Evolutionary conservation across 805 yeast genomes (phyloP).

Genomic region (Lachancea kluyveri): DNA sequence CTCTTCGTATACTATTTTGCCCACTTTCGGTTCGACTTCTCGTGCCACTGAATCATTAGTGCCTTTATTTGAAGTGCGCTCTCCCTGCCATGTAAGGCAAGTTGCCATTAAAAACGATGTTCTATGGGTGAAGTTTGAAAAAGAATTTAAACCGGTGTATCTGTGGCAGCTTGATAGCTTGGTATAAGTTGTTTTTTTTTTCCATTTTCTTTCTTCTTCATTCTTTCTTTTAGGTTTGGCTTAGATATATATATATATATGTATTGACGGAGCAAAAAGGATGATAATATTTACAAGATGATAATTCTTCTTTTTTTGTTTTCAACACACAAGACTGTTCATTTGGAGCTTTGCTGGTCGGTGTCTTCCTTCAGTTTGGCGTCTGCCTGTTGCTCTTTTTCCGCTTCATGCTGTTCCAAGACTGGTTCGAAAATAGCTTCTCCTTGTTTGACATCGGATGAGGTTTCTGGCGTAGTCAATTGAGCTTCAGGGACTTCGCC

Average conservation of each 20-base stretch:
- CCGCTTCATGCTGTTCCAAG: slow-evolving; percentile 9
- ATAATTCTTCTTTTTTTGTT: not conserved
- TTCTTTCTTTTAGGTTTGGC: too few relatives aligned
- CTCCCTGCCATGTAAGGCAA: slow-evolving; percentile 2
- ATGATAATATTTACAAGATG: not conserved
- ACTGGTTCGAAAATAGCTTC: slow-evolving; percentile 11
- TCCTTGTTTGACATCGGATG: slow-evolving; percentile 13
- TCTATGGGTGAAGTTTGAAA: slow-evolving; percentile 39
- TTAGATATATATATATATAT: too few relatives aligned
- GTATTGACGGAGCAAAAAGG: not conserved
- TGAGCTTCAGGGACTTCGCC: slow-evolving; percentile 6
- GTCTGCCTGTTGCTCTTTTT: slow-evolving; percentile 1
- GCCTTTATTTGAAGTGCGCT: slow-evolving; percentile 19
- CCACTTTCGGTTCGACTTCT: slow-evolving; percentile 33
- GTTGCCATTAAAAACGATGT: slow-evolving; percentile 59
- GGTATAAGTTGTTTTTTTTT: too few relatives aligned
- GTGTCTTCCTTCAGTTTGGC: too few relatives aligned
- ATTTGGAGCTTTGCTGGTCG: too few relatives aligned
- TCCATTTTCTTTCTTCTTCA: too few relatives aligned
- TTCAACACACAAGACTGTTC: not conserved
- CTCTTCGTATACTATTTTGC: slow-evolving; percentile 14
- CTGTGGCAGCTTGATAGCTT: slow-evolving; percentile 14
- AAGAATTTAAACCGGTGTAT: slow-evolving; percentile 19
- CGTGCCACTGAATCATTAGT: slow-evolving; percentile 24
- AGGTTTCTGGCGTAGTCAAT: slow-evolving; percentile 6